Evolutionary conservation across 2,329 filamentous ascomycete species (phyloP).

Genomic region (Beauveria varroae): DNA sequence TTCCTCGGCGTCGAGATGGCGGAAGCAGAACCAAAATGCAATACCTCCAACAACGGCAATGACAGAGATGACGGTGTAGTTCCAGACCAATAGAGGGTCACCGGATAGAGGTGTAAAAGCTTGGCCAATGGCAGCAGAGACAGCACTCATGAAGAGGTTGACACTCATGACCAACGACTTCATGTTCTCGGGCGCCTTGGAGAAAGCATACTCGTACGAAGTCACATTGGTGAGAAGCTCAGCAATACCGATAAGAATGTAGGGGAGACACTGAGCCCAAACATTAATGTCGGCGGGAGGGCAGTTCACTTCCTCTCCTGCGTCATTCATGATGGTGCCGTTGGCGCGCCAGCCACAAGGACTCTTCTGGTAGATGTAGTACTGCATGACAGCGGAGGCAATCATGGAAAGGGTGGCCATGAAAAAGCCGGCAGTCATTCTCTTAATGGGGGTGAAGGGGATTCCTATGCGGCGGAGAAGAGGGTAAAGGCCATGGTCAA

Average conservation of each 20-base stretch:
- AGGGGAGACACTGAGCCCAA: conserved; percentile 47
- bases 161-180: conserved; percentile 65
- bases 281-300: conserved; percentile 57
- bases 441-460: conserved; percentile 67
- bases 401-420: conserved; percentile 56
- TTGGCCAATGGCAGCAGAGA: conserved; percentile 64
- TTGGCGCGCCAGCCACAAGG: conserved; percentile 51
- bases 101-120: conserved; percentile 53
- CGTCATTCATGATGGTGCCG: conserved; percentile 16
- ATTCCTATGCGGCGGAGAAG: conserved; percentile 54
- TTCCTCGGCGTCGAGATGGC: conserved; percentile 57
- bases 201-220: conserved; percentile 68
- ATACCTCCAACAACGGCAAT: conserved; percentile 55
- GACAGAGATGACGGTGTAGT: conserved; percentile 58
- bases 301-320: conserved; percentile 33
- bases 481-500: conserved; percentile 64
- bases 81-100: conserved; percentile 63
- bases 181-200: conserved; percentile 74
- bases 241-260: conserved; percentile 43
- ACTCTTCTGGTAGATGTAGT: conserved; percentile 57
- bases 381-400: conserved; percentile 47
- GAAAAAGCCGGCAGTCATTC: conserved; percentile 64
- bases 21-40: conserved; percentile 62
- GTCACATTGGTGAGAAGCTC: conserved; percentile 50
- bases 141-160: conserved; percentile 62